Percentiles rank a stretch among this genome's conserved stretches.
phyloP scores from a whole-genome alignment of 768 basidiomycete species.

The Tulasnella sp. region DNA sequence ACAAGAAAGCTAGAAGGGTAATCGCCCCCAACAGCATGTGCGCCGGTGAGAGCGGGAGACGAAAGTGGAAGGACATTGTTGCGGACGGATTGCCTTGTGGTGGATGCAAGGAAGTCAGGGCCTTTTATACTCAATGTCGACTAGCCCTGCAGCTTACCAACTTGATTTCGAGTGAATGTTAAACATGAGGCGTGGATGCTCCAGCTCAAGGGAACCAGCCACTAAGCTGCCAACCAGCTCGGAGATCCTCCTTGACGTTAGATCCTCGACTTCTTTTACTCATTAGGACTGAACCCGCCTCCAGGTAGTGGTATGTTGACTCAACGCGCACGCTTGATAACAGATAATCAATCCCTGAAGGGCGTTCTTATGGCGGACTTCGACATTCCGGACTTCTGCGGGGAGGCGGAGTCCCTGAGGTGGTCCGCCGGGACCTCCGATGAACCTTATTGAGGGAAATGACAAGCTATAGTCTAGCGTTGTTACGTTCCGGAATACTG shows the following conservation, averaged over 20 bases:
- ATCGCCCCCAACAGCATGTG: neutral
- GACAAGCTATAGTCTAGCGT: too few relatives aligned
- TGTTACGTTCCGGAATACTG: too few relatives aligned
- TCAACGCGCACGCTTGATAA: neutral
- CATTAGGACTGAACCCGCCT: neutral
- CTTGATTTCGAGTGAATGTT: too few relatives aligned
- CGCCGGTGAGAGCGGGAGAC: neutral
- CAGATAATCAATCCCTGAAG: neutral
- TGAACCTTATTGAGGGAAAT: too few relatives aligned
- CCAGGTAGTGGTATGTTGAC: neutral
- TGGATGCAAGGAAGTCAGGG: neutral
- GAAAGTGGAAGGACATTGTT: neutral
- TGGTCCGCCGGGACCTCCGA: too few relatives aligned
- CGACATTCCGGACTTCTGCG: too few relatives aligned
- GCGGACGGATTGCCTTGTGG: neutral
- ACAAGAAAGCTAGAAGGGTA: neutral
- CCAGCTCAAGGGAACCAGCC: neutral
- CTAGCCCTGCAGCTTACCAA: neutral
- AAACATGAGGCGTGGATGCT: too few relatives aligned
- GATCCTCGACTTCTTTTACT: neutral
- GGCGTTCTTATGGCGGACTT: too few relatives aligned
- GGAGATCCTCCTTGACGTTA: neutral
- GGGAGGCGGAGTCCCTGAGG: too few relatives aligned
- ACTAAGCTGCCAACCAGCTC: too few relatives aligned
- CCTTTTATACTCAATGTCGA: neutral